Evolutionary conservation across 2,329 filamentous ascomycete genomes (phyloP), one percentile per base, ranked within the genome.

Genomic region (Hymenoscyphus scutula): DNA sequence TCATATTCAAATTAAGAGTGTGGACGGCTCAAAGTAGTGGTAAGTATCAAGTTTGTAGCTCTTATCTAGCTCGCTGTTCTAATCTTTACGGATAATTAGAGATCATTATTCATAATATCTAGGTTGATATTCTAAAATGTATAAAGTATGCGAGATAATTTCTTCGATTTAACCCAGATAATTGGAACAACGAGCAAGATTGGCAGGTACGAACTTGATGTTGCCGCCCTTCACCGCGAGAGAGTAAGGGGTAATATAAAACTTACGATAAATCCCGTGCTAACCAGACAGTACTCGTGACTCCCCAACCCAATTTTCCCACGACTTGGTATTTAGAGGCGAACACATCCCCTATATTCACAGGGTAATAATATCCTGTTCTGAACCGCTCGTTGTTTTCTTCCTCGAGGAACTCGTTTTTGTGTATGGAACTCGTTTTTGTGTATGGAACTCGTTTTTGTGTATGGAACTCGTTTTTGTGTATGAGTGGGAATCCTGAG

Each of bases 251-350:
- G n/a, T n/a, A n/a, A n/a, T n/a, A n/a, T n/a, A n/a, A n/a, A n/a
- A 27, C 63, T 60, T 65, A 64, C 67, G 58, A 54, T 15, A 69
- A 63, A 25, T 68, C 63, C 1, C 60, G 59, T 23, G 53, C 59
- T 7, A 69, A 51, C 63, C 65, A 69, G 1, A 68, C 64, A 5
- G 67, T 69, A 5, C 62, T 69, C 1, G 55, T 63, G 5, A 60
- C 58, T 1, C 66, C 67, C 51, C 60, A 68, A 2, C 68, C 67
- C 15, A 68, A 60, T 48, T 69, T 70, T 17, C 60, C 64, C n/a
- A 70, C 38, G 4, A 69, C 64, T 30, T 69, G 68, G 32, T 70
- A 70, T 58, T 61, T 66, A 5, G 64, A 64, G 5, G 15, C 38
- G 1, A 5, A 8, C 2, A 68, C 27, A 29, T 69, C 67, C 5